phyloP scores from a whole-genome alignment of 2,329 filamentous ascomycete species.

The Metarhizium anisopliae region DNA sequence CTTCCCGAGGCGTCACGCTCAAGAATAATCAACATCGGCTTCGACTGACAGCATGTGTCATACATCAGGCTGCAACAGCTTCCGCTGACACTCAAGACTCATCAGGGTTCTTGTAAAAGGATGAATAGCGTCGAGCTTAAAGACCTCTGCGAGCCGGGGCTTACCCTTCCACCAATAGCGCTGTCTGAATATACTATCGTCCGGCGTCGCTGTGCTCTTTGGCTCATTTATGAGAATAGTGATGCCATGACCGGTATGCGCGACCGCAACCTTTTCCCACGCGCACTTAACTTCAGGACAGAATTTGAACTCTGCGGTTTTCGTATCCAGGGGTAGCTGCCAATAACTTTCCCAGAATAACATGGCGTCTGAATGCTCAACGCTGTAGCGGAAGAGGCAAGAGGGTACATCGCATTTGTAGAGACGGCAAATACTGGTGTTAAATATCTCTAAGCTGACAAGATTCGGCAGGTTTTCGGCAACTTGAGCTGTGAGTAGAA shows the following conservation, averaged over 20 bases:
- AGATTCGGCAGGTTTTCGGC: conserved; percentile 4
- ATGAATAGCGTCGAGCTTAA: conserved; percentile 6
- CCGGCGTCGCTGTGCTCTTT: background rate
- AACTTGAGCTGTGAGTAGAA: conserved; percentile 1
- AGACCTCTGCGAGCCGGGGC: conserved; percentile 2
- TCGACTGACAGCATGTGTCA: background rate
- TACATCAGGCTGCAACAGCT: background rate
- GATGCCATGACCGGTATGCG: conserved; percentile 5
- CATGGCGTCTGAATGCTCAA: conserved; percentile 3
- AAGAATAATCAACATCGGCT: background rate
- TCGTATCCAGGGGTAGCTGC: conserved; percentile 1
- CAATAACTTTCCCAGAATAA: conserved; percentile 6
- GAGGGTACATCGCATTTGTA: background rate
- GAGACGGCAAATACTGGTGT: background rate
- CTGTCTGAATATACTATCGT: background rate
- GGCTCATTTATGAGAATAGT: conserved; percentile 3
- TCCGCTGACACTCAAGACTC: background rate
- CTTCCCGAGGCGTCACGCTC: background rate
- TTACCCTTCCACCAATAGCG: background rate
- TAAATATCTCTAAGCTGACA: conserved; percentile 5
- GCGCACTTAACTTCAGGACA: conserved; percentile 4
- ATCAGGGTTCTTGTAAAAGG: conserved; percentile 2
- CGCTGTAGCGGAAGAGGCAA: conserved; percentile 7
- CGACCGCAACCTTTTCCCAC: conserved; percentile 3
- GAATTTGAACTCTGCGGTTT: conserved; percentile 3